phyloP scores from a whole-genome alignment of 148 eudicot genomes.

The Cornus controversa region DNA sequence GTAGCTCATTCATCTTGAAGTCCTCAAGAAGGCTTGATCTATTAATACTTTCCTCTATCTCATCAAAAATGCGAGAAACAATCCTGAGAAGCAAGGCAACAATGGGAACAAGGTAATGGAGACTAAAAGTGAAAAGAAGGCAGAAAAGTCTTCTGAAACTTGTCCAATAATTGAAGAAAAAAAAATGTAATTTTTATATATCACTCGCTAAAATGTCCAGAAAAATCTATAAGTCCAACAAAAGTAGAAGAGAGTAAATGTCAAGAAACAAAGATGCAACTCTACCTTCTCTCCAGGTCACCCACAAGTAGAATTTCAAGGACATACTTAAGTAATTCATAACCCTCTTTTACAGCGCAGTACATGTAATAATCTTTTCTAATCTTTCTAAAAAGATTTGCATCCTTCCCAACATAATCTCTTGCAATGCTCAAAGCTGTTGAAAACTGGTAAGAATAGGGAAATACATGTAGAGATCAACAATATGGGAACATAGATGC shows the following conservation, averaged over 20 bases:
- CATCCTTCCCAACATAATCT: slow-evolving; percentile 74
- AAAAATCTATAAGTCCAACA: not conserved
- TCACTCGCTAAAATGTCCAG: not conserved
- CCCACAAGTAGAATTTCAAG: slow-evolving; percentile 75
- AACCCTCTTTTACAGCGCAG: slow-evolving; percentile 81
- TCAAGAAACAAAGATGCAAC: slow-evolving; percentile 14
- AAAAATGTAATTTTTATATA: not conserved
- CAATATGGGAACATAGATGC: not conserved
- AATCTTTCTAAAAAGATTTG: slow-evolving; percentile 59
- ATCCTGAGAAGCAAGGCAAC: slow-evolving; percentile 36
- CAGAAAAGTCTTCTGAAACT: not conserved
- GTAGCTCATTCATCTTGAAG: slow-evolving; percentile 62
- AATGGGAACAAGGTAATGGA: not conserved
- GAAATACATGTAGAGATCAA: slow-evolving; percentile 10
- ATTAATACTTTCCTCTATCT: slow-evolving; percentile 75
- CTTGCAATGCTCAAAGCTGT: slow-evolving; percentile 78
- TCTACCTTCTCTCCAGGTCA: slow-evolving; percentile 84
- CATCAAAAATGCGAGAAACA: slow-evolving; percentile 58
- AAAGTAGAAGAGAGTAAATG: not conserved
- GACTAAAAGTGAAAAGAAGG: slow-evolving; percentile 8
- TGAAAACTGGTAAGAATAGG: slow-evolving; percentile 48
- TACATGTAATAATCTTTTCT: slow-evolving; percentile 67
- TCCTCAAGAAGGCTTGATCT: slow-evolving; percentile 65
- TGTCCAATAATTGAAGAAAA: not conserved
- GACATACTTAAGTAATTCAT: slow-evolving; percentile 70